phyloP scores from a whole-genome alignment of 345 rosid genomes.

The Nasturtium officinale region DNA sequence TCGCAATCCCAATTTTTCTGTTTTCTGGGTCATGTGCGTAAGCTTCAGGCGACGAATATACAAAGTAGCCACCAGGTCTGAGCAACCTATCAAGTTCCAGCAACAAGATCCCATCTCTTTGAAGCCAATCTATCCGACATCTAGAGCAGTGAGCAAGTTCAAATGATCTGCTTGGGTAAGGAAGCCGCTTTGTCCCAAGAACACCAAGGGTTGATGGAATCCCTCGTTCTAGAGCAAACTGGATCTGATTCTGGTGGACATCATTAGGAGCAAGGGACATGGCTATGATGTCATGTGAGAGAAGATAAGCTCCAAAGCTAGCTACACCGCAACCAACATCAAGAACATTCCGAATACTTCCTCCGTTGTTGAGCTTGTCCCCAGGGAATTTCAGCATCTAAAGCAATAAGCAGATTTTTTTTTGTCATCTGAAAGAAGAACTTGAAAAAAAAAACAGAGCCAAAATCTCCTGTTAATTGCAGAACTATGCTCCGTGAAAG shows the following conservation, averaged over 20 bases:
- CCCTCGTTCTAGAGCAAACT: slow-evolving; percentile 94
- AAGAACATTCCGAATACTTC: slow-evolving; percentile 80
- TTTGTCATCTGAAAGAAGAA: slow-evolving; percentile 40
- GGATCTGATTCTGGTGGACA: slow-evolving; percentile 97
- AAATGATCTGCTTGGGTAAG: slow-evolving; percentile 97
- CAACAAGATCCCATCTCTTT: slow-evolving; percentile 89
- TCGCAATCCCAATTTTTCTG: slow-evolving; percentile 76
- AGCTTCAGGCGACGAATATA: slow-evolving; percentile 96
- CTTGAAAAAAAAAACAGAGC: slow-evolving; percentile 22
- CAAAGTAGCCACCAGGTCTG: slow-evolving; percentile 98
- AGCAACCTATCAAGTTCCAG: slow-evolving; percentile 92
- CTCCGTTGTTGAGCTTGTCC: slow-evolving; percentile 83
- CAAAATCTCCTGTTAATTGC: slow-evolving; percentile 21
- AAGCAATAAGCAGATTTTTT: slow-evolving; percentile 36
- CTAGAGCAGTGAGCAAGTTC: slow-evolving; percentile 97
- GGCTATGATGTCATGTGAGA: slow-evolving; percentile 74
- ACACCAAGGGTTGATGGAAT: slow-evolving; percentile 95
- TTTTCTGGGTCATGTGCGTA: slow-evolving; percentile 87
- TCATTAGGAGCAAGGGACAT: slow-evolving; percentile 99
- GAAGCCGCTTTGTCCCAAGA: slow-evolving; percentile 92
- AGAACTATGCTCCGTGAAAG: slow-evolving; percentile 18
- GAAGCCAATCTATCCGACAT: slow-evolving; percentile 98
- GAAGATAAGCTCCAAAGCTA: slow-evolving; percentile 98
- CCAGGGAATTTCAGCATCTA: slow-evolving; percentile 97
- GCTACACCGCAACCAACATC: slow-evolving; percentile 99